A percentile compares a stretch with the other conserved stretches of the same genome.
Evolutionary conservation across 2,329 filamentous ascomycete species (phyloP).

Genomic region (Dissoconium aciculare): DNA sequence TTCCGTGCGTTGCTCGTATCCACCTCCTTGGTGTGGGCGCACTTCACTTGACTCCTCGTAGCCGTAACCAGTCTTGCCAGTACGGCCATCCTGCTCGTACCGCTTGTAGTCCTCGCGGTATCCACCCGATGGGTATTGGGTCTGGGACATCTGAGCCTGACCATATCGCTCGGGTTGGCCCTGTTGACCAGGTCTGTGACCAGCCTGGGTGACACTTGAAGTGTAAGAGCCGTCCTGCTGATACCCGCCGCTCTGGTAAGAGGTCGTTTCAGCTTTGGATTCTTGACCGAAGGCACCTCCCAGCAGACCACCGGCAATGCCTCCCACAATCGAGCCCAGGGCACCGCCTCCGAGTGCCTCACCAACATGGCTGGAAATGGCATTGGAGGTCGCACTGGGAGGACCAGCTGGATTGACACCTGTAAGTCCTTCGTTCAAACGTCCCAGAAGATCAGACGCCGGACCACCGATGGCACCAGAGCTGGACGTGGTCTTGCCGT

Average conservation of each 20-base stretch:
- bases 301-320: conserved; percentile 51
- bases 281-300: conserved; percentile 41
- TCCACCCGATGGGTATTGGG: conserved; percentile 43
- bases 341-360: conserved; percentile 50
- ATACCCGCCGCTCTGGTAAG: conserved; percentile 38
- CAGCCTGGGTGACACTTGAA: conserved; percentile 47
- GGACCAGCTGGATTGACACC: conserved; percentile 11
- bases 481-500: conserved; percentile 31
- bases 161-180: conserved; percentile 34
- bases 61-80: conserved; percentile 34
- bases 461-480: conserved; percentile 31
- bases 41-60: conserved; percentile 46
- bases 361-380: conserved; percentile 38
- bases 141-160: conserved; percentile 46
- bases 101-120: conserved; percentile 45
- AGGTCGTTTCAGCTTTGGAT: conserved; percentile 36
- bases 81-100: conserved; percentile 39
- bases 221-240: conserved; percentile 46
- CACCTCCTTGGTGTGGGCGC: conserved; percentile 36
- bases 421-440: conserved; percentile 18
- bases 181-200: conserved; percentile 27
- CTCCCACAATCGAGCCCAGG: conserved; percentile 55
- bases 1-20: conserved; percentile 46
- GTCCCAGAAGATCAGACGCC: conserved; percentile 24
- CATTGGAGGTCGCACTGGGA: conserved; percentile 4